Evolutionary conservation across 441 rosid species (phyloP).

Genomic region (Bruguiera hainesii): DNA sequence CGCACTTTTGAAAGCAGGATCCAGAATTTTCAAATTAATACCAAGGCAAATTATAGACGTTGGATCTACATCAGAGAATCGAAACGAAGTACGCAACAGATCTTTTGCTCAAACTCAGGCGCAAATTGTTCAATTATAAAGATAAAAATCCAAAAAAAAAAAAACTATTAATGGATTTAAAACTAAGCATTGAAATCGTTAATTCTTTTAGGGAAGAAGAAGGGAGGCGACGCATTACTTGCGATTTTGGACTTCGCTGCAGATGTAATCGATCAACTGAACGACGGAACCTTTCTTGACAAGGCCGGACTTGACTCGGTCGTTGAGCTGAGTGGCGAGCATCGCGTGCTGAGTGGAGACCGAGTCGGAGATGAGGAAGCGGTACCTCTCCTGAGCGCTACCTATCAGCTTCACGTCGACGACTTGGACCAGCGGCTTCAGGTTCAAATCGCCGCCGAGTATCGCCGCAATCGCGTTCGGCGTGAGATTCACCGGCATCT

Average conservation of each 20-base stretch:
- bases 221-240: conserved; percentile 29
- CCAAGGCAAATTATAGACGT: no score
- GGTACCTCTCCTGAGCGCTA: conserved; percentile 61
- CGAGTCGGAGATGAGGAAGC: conserved; percentile 64
- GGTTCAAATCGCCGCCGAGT: conserved; percentile 62
- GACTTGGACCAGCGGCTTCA: conserved; percentile 77
- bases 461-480: conserved; percentile 60
- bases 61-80: no score
- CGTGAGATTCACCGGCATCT: conserved; percentile 70
- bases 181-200: not conserved
- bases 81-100: no score
- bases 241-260: conserved; percentile 68
- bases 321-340: conserved; percentile 80
- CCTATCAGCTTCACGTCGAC: conserved; percentile 60
- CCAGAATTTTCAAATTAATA: no score
- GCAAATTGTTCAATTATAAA: no score
- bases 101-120: no score
- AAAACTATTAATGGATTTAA: not conserved
- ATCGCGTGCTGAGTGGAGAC: conserved; percentile 61
- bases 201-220: no score
- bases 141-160: no score
- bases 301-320: conserved; percentile 49
- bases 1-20: no score
- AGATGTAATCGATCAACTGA: conserved; percentile 76
- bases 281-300: conserved; percentile 69